Evolutionary conservation across 306 rosid species (phyloP).

Genomic region (Vigna unguiculata): DNA sequence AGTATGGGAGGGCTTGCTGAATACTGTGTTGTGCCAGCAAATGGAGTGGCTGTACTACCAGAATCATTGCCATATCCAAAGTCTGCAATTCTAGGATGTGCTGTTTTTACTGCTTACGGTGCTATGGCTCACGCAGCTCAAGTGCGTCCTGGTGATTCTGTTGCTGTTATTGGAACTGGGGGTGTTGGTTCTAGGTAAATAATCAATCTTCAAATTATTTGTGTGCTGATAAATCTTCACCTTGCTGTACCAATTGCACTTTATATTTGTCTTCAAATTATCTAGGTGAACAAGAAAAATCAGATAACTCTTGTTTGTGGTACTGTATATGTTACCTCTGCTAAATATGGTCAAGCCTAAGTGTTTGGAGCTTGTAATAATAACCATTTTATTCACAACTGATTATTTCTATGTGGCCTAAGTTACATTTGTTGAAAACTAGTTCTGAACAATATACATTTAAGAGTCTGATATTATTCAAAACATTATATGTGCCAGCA

Average conservation of each 20-base stretch:
- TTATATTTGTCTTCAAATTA: slow-evolving; percentile 20
- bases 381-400: slow-evolving; percentile 8
- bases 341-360: not conserved
- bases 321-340: not conserved
- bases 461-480: not conserved
- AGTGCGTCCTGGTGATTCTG: slow-evolving; percentile 92
- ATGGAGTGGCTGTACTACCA: slow-evolving; percentile 76
- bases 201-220: not conserved
- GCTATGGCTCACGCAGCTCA: slow-evolving; percentile 98
- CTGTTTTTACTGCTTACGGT: slow-evolving; percentile 98
- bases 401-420: not conserved
- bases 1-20: slow-evolving; percentile 99
- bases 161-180: slow-evolving; percentile 93
- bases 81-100: slow-evolving; percentile 96
- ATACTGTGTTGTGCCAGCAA: slow-evolving; percentile 92
- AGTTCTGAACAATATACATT: slow-evolving; percentile 17
- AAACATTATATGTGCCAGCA: slow-evolving; percentile 12
- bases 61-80: slow-evolving; percentile 79
- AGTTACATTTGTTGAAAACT: slow-evolving; percentile 11
- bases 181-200: slow-evolving; percentile 96
- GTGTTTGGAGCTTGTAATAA: slow-evolving; percentile 2
- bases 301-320: not conserved
- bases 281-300: slow-evolving; percentile 19
- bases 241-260: not conserved
- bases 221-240: slow-evolving; percentile 29